phyloP scores from a whole-genome alignment of 148 eudicot genomes.

The Agrostemma githago region DNA sequence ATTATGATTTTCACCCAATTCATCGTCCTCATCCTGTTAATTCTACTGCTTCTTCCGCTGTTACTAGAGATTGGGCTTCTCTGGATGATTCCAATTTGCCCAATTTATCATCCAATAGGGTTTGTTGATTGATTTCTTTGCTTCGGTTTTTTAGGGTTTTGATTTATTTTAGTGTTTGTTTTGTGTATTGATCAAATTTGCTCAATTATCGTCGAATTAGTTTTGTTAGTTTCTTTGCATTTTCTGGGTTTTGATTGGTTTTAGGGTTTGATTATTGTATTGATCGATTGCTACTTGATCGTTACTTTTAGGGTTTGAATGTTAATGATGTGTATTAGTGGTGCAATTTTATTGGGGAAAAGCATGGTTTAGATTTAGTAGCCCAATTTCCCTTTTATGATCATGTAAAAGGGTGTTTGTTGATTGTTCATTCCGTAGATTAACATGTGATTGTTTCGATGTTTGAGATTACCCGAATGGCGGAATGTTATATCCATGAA shows the following conservation, averaged over 20 bases:
- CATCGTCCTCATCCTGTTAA: constrained; percentile 36
- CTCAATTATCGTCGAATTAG: too few relatives aligned
- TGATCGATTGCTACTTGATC: background rate
- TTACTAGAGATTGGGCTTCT: constrained; percentile 59
- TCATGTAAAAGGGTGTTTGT: background rate
- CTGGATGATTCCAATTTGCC: constrained; percentile 37
- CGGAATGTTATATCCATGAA: background rate
- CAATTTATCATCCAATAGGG: constrained; percentile 31
- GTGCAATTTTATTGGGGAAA: background rate
- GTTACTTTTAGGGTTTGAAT: background rate
- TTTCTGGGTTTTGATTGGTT: background rate
- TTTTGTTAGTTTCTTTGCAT: background rate
- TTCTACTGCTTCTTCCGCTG: constrained; percentile 18
- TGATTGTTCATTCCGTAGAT: background rate
- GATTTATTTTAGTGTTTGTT: background rate
- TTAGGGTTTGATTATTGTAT: background rate
- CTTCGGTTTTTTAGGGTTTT: background rate
- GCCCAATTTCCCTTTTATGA: background rate
- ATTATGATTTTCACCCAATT: constrained; percentile 85
- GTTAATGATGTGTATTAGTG: background rate
- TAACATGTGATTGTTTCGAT: background rate
- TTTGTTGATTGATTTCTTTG: constrained; percentile 18
- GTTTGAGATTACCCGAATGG: background rate
- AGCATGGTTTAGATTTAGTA: background rate
- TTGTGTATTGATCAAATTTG: background rate